Conservation (phyloP, 2,329 filamentous ascomycete genomes). For the Pseudohalonectria lignicola region DNA sequence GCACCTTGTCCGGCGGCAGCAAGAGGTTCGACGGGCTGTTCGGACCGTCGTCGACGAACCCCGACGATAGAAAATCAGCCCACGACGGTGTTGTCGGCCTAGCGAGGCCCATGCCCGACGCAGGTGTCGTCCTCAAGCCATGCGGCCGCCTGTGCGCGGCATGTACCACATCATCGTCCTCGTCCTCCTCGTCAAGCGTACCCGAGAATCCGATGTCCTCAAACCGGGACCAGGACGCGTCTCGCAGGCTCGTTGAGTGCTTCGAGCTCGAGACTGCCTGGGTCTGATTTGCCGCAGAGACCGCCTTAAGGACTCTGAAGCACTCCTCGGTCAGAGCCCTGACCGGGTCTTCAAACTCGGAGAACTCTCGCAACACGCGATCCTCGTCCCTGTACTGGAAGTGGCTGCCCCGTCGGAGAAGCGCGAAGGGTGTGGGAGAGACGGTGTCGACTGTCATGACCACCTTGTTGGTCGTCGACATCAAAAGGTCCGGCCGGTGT, state of each 20-base stretch:
- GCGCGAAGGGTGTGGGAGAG: constrained; percentile 85
- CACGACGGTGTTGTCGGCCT: constrained; percentile 93
- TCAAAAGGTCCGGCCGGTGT: constrained; percentile 62
- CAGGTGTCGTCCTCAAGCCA: constrained; percentile 54
- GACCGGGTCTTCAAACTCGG: constrained; percentile 81
- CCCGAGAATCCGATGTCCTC: constrained; percentile 88
- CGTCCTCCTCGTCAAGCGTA: constrained; percentile 58
- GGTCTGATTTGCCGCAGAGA: constrained; percentile 82
- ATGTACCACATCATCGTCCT: constrained; percentile 41
- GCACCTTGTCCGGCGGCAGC: constrained; percentile 81
- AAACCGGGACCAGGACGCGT: constrained; percentile 94
- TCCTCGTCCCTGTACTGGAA: constrained; percentile 94
- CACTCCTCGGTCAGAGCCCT: constrained; percentile 88
- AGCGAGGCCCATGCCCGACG: constrained; percentile 55
- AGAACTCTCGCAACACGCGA: constrained; percentile 70
- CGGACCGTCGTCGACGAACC: constrained; percentile 72
- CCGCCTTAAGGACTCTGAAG: constrained; percentile 75
- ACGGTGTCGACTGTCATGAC: constrained; percentile 95
- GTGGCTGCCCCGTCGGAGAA: constrained; percentile 82
- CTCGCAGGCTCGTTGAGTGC: constrained; percentile 60
- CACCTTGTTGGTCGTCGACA: constrained; percentile 74
- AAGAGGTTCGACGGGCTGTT: constrained; percentile 55
- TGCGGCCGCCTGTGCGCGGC: constrained; percentile 22
- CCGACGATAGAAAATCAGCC: constrained; percentile 94
- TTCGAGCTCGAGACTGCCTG: constrained; percentile 56